These are phyloP conservation scores for Vicia villosa DNA, from an alignment of 306 rosid species.

Conservation along the genomic window DNA sequence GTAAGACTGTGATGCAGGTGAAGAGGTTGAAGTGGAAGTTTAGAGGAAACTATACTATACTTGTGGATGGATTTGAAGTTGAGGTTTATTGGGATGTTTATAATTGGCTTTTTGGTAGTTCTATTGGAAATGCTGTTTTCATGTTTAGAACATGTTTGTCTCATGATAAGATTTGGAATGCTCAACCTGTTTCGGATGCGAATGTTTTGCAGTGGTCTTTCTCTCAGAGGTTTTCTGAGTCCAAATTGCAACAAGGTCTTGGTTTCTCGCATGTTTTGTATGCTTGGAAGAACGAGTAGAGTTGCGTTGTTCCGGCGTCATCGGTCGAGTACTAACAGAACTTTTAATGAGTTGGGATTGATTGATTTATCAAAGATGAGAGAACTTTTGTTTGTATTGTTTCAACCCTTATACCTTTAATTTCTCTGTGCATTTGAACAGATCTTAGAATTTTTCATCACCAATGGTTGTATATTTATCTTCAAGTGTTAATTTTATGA, in stretches of 20 bases:
- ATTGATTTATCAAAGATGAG: slow-evolving; percentile 53
- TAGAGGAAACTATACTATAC: slow-evolving; percentile 82
- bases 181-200: slow-evolving; percentile 64
- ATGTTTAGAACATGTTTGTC: slow-evolving; percentile 88
- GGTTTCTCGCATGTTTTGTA: slow-evolving; percentile 85
- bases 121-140: slow-evolving; percentile 85
- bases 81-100: slow-evolving; percentile 97
- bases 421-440: slow-evolving; percentile 58
- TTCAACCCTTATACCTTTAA: slow-evolving; percentile 35
- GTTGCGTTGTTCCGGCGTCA: slow-evolving; percentile 36
- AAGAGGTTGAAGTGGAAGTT: slow-evolving; percentile 93
- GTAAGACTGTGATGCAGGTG: slow-evolving; percentile 88
- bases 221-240: slow-evolving; percentile 80
- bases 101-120: slow-evolving; percentile 84
- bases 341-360: slow-evolving; percentile 59
- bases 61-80: slow-evolving; percentile 84
- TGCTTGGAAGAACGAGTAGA: slow-evolving; percentile 92
- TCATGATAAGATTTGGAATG: slow-evolving; percentile 74
- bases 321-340: slow-evolving; percentile 56
- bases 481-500: slow-evolving; percentile 52
- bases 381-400: slow-evolving; percentile 52
- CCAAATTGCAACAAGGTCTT: slow-evolving; percentile 62
- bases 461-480: slow-evolving; percentile 67
- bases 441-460: slow-evolving; percentile 43
- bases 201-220: slow-evolving; percentile 78